phyloP scores from a whole-genome alignment of 495 filamentous ascomycete genomes.

The Aspergillus biplanus region DNA sequence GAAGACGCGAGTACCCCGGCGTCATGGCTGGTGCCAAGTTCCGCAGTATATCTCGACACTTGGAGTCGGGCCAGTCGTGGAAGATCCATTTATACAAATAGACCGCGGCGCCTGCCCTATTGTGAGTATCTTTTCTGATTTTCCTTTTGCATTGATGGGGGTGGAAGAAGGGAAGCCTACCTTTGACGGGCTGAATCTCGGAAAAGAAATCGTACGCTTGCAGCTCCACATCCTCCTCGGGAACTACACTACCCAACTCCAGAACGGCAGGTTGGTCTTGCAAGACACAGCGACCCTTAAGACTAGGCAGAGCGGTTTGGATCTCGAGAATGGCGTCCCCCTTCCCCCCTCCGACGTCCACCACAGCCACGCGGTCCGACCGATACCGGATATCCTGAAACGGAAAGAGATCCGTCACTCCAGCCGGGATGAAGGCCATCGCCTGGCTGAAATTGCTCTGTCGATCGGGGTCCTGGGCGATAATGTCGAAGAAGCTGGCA shows the following conservation, averaged over 20 bases:
- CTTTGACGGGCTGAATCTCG: conserved; percentile 1
- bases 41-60: conserved; percentile 32
- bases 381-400: neutral
- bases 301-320: neutral
- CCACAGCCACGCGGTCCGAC: neutral
- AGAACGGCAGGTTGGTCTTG: neutral
- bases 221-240: neutral
- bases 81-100: conserved; percentile 46
- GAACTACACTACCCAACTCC: neutral
- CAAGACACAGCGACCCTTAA: neutral
- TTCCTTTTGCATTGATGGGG: neutral
- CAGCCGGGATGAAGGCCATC: neutral
- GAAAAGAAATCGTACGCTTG: conserved; percentile 1
- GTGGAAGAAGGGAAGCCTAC: neutral
- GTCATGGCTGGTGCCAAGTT: conserved; percentile 38
- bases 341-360: neutral
- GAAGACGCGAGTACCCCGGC: conserved; percentile 32
- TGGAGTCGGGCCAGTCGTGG: conserved; percentile 42
- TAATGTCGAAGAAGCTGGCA: neutral
- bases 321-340: neutral
- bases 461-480: neutral
- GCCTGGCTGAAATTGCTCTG: neutral
- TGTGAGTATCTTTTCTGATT: neutral
- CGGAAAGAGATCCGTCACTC: neutral
- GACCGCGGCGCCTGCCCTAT: conserved; percentile 36